A percentile compares a stretch with the other conserved stretches of the same genome.
Conservation (phyloP, 2,329 filamentous ascomycete genomes). For the Fusarium oligoseptatum region DNA sequence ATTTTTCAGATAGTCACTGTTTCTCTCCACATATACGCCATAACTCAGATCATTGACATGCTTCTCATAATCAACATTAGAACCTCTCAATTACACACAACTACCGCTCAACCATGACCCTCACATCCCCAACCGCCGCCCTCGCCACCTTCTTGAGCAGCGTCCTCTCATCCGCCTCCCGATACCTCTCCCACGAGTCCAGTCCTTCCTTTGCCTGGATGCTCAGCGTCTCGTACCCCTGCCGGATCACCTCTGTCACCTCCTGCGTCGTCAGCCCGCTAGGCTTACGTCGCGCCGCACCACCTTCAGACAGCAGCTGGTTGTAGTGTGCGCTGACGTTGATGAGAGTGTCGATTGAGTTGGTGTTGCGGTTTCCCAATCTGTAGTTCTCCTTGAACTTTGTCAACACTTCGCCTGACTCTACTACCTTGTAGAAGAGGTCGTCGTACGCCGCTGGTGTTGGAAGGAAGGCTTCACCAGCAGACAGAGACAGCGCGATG, state of each 20-base stretch:
- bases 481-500: conserved; percentile 84
- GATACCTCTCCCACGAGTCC: conserved; percentile 86
- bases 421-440: conserved; percentile 97
- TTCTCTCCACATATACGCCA: too few species aligned
- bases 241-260: conserved; percentile 92
- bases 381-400: conserved; percentile 86
- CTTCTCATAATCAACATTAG: conserved; percentile 15
- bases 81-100: conserved; percentile 4
- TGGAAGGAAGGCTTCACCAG: conserved; percentile 91
- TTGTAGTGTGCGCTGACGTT: conserved; percentile 90
- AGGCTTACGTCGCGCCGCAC: conserved; percentile 58
- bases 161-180: conserved; percentile 87
- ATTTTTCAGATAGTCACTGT: background rate
- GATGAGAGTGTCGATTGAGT: conserved; percentile 86
- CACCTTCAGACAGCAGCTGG: conserved; percentile 75
- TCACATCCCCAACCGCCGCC: conserved; percentile 75
- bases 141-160: conserved; percentile 90
- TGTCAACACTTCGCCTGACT: conserved; percentile 84
- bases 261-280: conserved; percentile 84
- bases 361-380: conserved; percentile 68
- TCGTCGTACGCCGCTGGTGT: conserved; percentile 92
- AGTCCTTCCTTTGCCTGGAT: conserved; percentile 90
- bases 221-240: conserved; percentile 94
- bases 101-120: conserved; percentile 61
- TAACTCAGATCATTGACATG: background rate